Evolutionary conservation across 2,329 filamentous ascomycete genomes (phyloP), one percentile per base, ranked within the genome.

Genomic region (Atkinsonella texensis): DNA sequence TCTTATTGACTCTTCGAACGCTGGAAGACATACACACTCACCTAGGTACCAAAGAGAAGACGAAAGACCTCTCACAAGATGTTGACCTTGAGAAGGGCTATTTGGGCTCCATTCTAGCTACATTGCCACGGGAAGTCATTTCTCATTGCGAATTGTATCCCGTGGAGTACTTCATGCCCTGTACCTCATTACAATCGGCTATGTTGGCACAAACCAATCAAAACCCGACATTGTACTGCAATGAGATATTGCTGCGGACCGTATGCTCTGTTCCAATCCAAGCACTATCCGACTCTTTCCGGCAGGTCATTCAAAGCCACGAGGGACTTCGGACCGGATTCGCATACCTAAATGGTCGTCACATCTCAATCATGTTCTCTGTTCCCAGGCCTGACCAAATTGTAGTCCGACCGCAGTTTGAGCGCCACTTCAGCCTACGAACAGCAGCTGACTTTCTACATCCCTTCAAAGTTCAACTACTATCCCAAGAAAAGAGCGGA

Each of bases 261-360:
- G 63, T 73, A 0, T 44, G 63, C 0, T 54, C 59, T 0, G 60
- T 71, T 33, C 58, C 60, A 1, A 38, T 63, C 1, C 56, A 69
- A 0, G 57, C 69, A 12, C 64, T 89, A 6, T 62, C 62, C 1
- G 59, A 66, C 1, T 77, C 78, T 9, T 70, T 90, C 28, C 52
- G 58, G 1, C 58, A 64, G 0, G 58, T 89, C 7, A 70, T 74
- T 8, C 52, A 68, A 7, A 58, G 64, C 1, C 89, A 90, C 58
- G 74, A 83, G 43, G 79, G 89, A 17, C 67, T 95, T 2, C 78
- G 89, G 12, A 83, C 86, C 8, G 87, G 87, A 0, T 95, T 95
- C 62, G 62, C 76, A 1, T 66, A 75, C n/a, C 65, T 75, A 28
- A 64, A 72, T 1, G 72, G 59, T 3, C 55, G 52, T 2, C 62